A percentile compares a stretch with the other conserved stretches of the same genome.
These are phyloP conservation scores for Trichophyton mentagrophytes DNA, from an alignment of 2,329 filamentous ascomycete genomes.

Conservation along the genomic window DNA sequence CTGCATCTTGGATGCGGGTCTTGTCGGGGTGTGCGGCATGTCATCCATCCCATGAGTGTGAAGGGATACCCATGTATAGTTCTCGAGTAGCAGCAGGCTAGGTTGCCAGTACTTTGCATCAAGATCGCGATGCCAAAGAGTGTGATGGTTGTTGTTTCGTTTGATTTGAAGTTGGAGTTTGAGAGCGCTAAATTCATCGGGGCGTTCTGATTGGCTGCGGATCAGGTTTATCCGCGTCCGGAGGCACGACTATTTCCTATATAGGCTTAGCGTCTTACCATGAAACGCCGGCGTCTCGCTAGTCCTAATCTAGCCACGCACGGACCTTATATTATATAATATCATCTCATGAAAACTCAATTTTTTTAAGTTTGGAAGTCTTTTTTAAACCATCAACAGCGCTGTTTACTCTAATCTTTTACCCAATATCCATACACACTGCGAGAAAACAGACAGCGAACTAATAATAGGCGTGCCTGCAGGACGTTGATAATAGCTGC, in stretches of 20 bases:
- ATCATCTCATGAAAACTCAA: background rate
- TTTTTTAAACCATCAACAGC: background rate
- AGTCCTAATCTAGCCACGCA: background rate
- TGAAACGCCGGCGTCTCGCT: background rate
- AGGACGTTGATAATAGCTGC: background rate
- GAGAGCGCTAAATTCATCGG: background rate
- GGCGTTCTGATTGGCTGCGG: background rate
- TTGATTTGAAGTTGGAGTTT: constrained; percentile 2
- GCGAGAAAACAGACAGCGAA: background rate
- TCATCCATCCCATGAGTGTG: constrained; percentile 1
- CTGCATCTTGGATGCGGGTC: background rate
- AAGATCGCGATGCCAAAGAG: constrained; percentile 1
- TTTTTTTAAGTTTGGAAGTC: background rate
- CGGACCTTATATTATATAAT: background rate
- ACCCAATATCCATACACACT: background rate
- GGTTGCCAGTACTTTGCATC: background rate
- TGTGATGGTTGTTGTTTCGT: background rate
- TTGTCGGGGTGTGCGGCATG: background rate
- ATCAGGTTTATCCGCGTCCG: background rate
- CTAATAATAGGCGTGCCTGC: constrained; percentile 3
- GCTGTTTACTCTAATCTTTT: background rate
- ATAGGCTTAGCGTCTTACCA: background rate
- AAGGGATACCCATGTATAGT: constrained; percentile 5
- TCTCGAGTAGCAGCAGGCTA: background rate
- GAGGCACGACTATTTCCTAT: background rate